Evolutionary conservation across 495 filamentous ascomycete species (phyloP).

Genomic region (Aspergillus steynii): DNA sequence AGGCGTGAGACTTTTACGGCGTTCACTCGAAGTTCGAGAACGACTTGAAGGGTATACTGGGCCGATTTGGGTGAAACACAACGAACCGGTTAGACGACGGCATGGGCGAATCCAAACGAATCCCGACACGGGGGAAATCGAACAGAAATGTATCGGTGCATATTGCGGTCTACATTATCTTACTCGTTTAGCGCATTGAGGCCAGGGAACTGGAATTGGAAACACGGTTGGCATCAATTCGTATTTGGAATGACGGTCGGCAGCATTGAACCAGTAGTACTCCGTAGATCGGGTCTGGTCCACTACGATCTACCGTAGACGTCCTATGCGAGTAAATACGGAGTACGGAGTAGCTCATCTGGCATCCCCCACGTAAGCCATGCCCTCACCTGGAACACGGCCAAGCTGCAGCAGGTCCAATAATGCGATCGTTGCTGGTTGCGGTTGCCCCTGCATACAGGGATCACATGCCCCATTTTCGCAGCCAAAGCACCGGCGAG

Average conservation of each 20-base stretch:
- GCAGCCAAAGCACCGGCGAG: neutral
- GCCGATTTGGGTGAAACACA: neutral
- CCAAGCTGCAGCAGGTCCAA: neutral
- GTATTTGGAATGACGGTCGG: neutral
- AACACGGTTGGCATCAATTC: neutral
- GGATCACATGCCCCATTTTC: neutral
- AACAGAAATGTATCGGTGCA: too few species aligned
- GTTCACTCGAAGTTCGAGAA: too few species aligned
- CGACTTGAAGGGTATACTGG: too few species aligned
- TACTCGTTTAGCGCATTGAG: neutral
- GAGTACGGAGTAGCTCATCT: neutral
- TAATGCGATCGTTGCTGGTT: neutral
- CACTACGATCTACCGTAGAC: neutral
- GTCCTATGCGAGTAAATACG: too few species aligned
- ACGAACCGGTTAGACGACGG: too few species aligned
- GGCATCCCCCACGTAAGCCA: neutral
- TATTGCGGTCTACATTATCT: neutral
- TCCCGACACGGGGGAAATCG: too few species aligned
- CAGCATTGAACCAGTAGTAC: neutral
- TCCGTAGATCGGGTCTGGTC: neutral
- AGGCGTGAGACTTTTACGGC: too few species aligned
- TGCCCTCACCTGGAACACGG: neutral
- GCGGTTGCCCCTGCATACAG: conserved; percentile 6
- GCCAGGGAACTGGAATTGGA: neutral
- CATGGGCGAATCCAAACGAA: neutral